phyloP scores from a whole-genome alignment of 129 eudicot genomes.

The Centrapalus pauciflorus region DNA sequence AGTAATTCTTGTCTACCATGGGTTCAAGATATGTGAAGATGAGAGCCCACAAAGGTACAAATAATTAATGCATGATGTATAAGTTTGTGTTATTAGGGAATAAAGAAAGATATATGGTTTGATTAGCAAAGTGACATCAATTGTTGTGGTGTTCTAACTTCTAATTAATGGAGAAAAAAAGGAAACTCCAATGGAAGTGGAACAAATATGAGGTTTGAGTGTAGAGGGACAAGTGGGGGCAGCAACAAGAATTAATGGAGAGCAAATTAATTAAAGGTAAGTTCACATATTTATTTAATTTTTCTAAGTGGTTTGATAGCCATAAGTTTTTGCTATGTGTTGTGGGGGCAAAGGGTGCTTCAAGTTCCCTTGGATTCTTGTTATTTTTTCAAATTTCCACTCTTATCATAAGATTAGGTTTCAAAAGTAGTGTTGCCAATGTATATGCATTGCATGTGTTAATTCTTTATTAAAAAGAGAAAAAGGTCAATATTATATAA shows the following conservation, averaged over 20 bases:
- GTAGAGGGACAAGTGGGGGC: conserved; percentile 26
- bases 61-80: conserved; percentile 6
- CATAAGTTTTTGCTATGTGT: conserved; percentile 34
- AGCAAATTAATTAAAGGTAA: no score
- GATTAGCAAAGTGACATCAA: conserved; percentile 11
- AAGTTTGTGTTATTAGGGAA: conserved; percentile 1
- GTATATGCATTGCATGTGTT: not conserved
- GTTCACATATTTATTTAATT: conserved; percentile 11
- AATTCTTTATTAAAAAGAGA: not conserved
- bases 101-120: not conserved
- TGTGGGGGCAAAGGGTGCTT: conserved; percentile 40
- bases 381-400: conserved; percentile 4
- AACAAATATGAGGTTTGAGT: conserved; percentile 12
- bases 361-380: conserved; percentile 31
- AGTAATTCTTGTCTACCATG: conserved; percentile 16
- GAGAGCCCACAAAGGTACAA: conserved; percentile 1
- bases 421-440: conserved; percentile 14
- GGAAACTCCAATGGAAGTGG: conserved; percentile 19
- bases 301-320: conserved; percentile 17
- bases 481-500: no score
- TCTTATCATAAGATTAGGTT: not conserved
- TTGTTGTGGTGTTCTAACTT: conserved; percentile 15
- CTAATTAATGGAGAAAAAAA: conserved; percentile 12
- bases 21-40: conserved; percentile 19
- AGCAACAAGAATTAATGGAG: conserved; percentile 13